Percentiles rank a stretch among this genome's conserved stretches.
These are phyloP conservation scores for Stipa capillata DNA, from an alignment of 176 grass and related monocot genomes.

Conservation along the genomic window DNA sequence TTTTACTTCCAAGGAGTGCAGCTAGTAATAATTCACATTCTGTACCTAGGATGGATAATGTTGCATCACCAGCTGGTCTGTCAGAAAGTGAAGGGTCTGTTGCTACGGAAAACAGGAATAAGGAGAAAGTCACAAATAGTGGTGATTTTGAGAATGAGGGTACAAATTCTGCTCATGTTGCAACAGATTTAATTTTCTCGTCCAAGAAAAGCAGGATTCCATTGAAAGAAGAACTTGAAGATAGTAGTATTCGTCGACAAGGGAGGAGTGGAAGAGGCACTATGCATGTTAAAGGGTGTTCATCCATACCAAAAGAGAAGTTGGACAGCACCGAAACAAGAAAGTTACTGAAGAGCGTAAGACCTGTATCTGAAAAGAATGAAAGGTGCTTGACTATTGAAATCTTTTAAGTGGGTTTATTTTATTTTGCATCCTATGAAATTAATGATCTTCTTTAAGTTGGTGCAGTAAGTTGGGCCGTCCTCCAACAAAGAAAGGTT, in stretches of 20 bases:
- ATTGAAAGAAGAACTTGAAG: constrained; percentile 77
- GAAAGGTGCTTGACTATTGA: constrained; percentile 46
- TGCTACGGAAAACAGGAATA: constrained; percentile 38
- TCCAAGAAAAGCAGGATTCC: constrained; percentile 52
- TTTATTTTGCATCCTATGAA: background rate
- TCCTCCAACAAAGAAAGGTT: constrained; percentile 67
- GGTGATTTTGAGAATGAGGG: constrained; percentile 46
- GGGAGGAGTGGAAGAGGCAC: constrained; percentile 60
- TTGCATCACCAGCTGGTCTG: constrained; percentile 46
- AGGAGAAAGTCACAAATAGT: constrained; percentile 55
- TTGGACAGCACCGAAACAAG: constrained; percentile 31
- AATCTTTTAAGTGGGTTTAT: background rate
- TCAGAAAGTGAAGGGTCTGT: constrained; percentile 57
- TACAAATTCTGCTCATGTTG: constrained; percentile 21
- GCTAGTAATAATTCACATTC: constrained; percentile 28
- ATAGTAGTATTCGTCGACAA: constrained; percentile 37
- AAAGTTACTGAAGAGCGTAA: constrained; percentile 47
- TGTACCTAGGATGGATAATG: constrained; percentile 20
- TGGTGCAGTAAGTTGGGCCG: constrained; percentile 60
- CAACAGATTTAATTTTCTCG: constrained; percentile 30
- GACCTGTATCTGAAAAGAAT: constrained; percentile 52
- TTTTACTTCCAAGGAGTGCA: constrained; percentile 17
- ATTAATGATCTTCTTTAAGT: constrained; percentile 7
- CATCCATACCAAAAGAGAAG: constrained; percentile 51
- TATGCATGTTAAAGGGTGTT: constrained; percentile 41